Conservation (phyloP, 169 alveolate genomes). For the Plasmodium coatneyi region DNA sequence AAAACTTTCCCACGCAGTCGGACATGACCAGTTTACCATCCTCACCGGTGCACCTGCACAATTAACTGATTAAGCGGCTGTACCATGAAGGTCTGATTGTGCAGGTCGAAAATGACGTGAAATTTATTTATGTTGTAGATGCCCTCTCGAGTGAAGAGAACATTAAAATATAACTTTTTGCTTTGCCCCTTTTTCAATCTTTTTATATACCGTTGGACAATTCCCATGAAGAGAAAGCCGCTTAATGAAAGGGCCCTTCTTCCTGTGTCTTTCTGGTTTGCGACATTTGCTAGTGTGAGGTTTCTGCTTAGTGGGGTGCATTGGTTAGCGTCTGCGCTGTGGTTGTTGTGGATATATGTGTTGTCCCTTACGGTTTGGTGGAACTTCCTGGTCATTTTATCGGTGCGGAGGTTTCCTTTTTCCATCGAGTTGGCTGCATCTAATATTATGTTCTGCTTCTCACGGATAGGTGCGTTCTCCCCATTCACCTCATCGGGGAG, state of each 20-base stretch:
- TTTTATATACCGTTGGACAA: conserved; percentile 48
- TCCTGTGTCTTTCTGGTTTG: neutral
- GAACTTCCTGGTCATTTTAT: conserved; percentile 10
- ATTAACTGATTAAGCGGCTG: conserved; percentile 45
- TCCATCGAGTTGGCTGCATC: neutral
- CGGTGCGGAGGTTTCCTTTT: neutral
- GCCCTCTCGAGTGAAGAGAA: conserved; percentile 50
- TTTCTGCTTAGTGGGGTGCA: neutral
- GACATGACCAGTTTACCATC: neutral
- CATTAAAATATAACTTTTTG: conserved; percentile 52
- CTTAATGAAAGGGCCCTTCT: conserved; percentile 11
- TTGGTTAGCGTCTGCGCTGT: neutral
- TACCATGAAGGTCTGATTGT: conserved; percentile 25
- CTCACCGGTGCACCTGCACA: conserved; percentile 33
- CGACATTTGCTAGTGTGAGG: neutral
- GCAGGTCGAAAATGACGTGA: conserved; percentile 13
- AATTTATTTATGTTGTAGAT: conserved; percentile 64
- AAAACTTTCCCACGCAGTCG: neutral
- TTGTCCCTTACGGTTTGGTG: conserved; percentile 1
- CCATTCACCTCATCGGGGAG: neutral
- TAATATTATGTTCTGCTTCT: neutral
- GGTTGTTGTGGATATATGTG: conserved; percentile 4
- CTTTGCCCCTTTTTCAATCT: conserved; percentile 34
- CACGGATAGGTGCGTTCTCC: neutral
- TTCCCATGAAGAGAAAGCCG: conserved; percentile 40